phyloP scores from a whole-genome alignment of 352 stramenopile genomes.

The Globisporangium rhizosaccharum region DNA sequence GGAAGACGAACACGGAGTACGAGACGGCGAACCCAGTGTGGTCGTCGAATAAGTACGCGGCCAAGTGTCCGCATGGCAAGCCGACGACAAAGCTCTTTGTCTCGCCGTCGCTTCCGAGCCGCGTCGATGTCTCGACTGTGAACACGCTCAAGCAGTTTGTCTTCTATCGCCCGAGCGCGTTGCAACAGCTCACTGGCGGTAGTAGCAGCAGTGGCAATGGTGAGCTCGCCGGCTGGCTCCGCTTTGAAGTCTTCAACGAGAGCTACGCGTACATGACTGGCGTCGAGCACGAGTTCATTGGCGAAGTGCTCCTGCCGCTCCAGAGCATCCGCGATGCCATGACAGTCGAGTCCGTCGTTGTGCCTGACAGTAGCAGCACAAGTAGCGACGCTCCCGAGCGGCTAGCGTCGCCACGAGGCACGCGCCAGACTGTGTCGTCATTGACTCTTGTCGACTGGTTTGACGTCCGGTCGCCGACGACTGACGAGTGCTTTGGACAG shows the following conservation, averaged over 20 bases:
- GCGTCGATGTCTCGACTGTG: conserved; percentile 52
- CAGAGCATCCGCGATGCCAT: conserved; percentile 63
- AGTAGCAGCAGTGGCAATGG: conserved; percentile 7
- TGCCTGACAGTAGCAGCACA: conserved; percentile 18
- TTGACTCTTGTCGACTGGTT: conserved; percentile 79
- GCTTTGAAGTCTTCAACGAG: conserved; percentile 73
- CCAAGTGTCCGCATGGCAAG: conserved; percentile 63
- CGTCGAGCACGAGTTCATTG: conserved; percentile 66
- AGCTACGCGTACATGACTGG: conserved; percentile 75
- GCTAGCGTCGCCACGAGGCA: background rate
- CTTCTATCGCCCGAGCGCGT: conserved; percentile 49
- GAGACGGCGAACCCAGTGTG: conserved; percentile 60
- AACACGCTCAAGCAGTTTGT: conserved; percentile 77
- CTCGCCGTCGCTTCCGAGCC: conserved; percentile 46
- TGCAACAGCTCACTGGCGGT: conserved; percentile 5
- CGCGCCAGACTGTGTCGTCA: conserved; percentile 44
- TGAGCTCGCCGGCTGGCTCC: conserved; percentile 55
- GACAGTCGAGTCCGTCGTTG: conserved; percentile 49
- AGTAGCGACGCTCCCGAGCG: conserved; percentile 16
- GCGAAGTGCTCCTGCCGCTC: conserved; percentile 66
- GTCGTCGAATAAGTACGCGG: conserved; percentile 57
- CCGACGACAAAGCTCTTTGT: conserved; percentile 58
- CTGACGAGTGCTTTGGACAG: conserved; percentile 58
- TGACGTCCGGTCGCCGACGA: conserved; percentile 53
- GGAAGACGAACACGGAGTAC: conserved; percentile 86